These are phyloP conservation scores for Brassica cretica DNA, from an alignment of 345 rosid species.

Conservation along the genomic window DNA sequence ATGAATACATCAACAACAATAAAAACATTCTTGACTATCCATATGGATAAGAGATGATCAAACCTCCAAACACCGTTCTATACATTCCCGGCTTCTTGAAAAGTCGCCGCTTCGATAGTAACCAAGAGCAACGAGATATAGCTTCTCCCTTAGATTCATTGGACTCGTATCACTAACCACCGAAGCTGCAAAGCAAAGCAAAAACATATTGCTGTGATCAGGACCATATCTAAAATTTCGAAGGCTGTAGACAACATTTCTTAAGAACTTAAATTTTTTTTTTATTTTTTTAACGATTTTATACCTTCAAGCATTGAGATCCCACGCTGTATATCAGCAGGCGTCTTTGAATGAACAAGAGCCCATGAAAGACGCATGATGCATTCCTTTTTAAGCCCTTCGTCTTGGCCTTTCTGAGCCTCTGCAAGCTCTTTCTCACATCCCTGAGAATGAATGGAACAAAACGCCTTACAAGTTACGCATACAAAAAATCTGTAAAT, in stretches of 20 bases:
- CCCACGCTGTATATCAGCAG: conserved; percentile 73
- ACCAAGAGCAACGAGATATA: conserved; percentile 84
- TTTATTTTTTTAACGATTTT: background rate
- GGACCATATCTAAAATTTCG: too few relatives aligned
- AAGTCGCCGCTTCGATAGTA: conserved; percentile 68
- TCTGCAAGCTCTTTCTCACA: conserved; percentile 73
- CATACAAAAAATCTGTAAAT: background rate
- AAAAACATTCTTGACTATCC: background rate
- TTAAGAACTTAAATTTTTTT: background rate
- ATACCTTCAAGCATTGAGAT: conserved; percentile 86
- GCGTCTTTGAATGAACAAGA: conserved; percentile 69
- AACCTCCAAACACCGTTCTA: conserved; percentile 71
- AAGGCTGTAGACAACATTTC: too few relatives aligned
- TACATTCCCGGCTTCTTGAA: conserved; percentile 70
- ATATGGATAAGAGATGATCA: conserved; percentile 9
- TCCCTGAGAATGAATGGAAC: conserved; percentile 47
- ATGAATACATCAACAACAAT: conserved; percentile 9
- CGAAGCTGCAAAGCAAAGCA: conserved; percentile 44
- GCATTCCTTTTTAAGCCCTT: conserved; percentile 53
- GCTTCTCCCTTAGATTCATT: conserved; percentile 59
- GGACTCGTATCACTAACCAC: conserved; percentile 45
- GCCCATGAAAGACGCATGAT: conserved; percentile 82
- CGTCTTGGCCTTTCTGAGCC: conserved; percentile 53
- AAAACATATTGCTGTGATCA: background rate
- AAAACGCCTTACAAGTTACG: background rate